Conservation (phyloP, 2,329 filamentous ascomycete species). For the Coniochaeta sp. region DNA sequence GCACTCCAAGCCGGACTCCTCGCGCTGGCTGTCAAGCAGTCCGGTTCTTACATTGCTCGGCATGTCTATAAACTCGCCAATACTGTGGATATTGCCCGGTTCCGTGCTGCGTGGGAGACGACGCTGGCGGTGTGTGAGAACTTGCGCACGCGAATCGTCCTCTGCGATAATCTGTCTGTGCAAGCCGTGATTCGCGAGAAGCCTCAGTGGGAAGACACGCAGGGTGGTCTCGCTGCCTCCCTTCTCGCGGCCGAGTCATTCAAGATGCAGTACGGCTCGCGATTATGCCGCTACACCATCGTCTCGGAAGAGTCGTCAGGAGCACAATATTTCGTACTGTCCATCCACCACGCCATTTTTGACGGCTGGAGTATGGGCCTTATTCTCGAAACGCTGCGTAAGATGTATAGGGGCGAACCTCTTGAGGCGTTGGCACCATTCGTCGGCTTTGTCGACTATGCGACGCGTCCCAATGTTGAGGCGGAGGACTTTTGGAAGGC, state of each 20-base stretch:
- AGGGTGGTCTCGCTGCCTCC: no score
- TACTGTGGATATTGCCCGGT: neutral
- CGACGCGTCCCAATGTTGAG: no score
- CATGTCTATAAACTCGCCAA: neutral
- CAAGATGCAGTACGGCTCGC: neutral
- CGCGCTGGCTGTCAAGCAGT: neutral
- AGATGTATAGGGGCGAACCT: neutral
- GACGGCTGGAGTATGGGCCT: neutral
- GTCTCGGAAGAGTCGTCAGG: no score
- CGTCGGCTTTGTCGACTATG: neutral
- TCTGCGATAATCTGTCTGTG: slow-evolving; percentile 11
- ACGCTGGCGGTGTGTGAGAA: no score
- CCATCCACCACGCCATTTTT: neutral
- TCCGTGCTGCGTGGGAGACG: neutral
- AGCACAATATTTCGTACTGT: neutral
- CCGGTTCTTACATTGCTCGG: neutral
- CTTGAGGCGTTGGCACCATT: neutral
- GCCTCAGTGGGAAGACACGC: no score
- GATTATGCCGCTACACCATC: neutral
- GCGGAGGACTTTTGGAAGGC: neutral
- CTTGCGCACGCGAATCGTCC: slow-evolving; percentile 6
- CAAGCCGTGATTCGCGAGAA: neutral
- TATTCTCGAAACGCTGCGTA: neutral
- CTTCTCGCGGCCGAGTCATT: no score
- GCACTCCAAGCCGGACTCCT: slow-evolving; percentile 19